Base-by-base conservation (phyloP, 1,139 yeast genomes). In the Suhomyces kunorum region DNA sequence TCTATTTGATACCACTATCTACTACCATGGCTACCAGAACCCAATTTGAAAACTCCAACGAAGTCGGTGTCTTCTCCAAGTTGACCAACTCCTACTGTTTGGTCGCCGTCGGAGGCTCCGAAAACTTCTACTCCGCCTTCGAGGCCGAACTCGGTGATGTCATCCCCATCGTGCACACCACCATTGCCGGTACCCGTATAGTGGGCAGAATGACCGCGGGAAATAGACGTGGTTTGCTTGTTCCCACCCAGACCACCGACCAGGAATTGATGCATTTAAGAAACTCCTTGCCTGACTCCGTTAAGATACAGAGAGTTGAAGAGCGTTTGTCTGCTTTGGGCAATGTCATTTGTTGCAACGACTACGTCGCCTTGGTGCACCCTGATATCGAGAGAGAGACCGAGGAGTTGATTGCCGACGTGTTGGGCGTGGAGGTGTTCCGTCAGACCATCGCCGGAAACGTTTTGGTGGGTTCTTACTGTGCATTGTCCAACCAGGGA, bases 341-440 rank as follows among this genome's bases (percentile, higher is more conserved):
- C 54, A 94, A 94, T 56, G 98, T 94, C 49, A 89, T 94, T 59
- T 92, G 98, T 68, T 92, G 98, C 71, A 94, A 94, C 68, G 99
- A 94, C 67, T 94, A 94, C 64, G 98, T 94, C 55, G 99, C 99
- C 4, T 76, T 94, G 50, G 98, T 94, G 38, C 99, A 94, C 66
- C 99, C 99, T 39, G 99, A 94, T 71, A 88, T 94, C 51, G 98
- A 94, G 74, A 83, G 98, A 63, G 99, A 94, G 68, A 94, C 98
- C 39, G 99, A 94, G 71, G 99, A 94, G 70, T 75, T 94, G 56
- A 94, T 94, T 61, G 96, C 98, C 34, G 99, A 94, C 67, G 96
- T 90, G n/a, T 76, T 94, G 48, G 98, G 98, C 45, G 99, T 94
- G 39, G 99, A 94, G 68, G 99, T 94, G 31, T 94, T 94, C 79